A percentile compares a stretch with the other conserved stretches of the same genome.
Conservation (phyloP, 768 basidiomycete genomes). For the button mushroom (Agaricus bisporus) region DNA sequence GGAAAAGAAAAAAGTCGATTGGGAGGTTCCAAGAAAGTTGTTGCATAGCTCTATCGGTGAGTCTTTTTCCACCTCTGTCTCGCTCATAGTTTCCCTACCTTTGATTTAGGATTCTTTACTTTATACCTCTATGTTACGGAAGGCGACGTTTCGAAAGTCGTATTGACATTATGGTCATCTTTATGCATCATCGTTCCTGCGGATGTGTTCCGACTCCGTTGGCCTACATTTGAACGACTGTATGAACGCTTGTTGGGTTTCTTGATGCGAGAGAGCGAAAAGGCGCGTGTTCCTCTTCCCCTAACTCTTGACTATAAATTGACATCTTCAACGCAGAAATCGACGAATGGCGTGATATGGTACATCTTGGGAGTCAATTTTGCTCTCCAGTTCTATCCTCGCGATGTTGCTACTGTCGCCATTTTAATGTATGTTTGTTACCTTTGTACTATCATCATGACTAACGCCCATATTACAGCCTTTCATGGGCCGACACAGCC, state of each 20-base stretch:
- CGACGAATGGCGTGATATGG: constrained; percentile 84
- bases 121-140: constrained; percentile 34
- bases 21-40: constrained; percentile 87
- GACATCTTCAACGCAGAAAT: too few species aligned
- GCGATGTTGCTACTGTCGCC: constrained; percentile 84
- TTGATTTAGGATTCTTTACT: constrained; percentile 31
- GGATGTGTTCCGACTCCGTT: constrained; percentile 70
- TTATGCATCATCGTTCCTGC: constrained; percentile 65
- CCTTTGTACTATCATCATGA: too few species aligned
- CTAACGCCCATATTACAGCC: too few species aligned
- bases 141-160: constrained; percentile 62
- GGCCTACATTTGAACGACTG: constrained; percentile 53
- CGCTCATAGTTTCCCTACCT: constrained; percentile 2
- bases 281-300: constrained; percentile 34
- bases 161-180: constrained; percentile 57
- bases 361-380: constrained; percentile 85
- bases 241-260: constrained; percentile 74
- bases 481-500: constrained; percentile 94
- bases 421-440: constrained; percentile 88
- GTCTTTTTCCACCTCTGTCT: constrained; percentile 20
- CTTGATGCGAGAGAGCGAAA: constrained; percentile 88
- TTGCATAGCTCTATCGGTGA: constrained; percentile 86
- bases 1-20: constrained; percentile 49
- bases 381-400: constrained; percentile 69
- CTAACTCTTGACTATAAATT: constrained; percentile 35